A percentile compares a stretch with the other conserved stretches of the same genome.
These are phyloP conservation scores for Plasmopara viticola DNA, from an alignment of 352 stramenopile genomes.

Conservation along the genomic window DNA sequence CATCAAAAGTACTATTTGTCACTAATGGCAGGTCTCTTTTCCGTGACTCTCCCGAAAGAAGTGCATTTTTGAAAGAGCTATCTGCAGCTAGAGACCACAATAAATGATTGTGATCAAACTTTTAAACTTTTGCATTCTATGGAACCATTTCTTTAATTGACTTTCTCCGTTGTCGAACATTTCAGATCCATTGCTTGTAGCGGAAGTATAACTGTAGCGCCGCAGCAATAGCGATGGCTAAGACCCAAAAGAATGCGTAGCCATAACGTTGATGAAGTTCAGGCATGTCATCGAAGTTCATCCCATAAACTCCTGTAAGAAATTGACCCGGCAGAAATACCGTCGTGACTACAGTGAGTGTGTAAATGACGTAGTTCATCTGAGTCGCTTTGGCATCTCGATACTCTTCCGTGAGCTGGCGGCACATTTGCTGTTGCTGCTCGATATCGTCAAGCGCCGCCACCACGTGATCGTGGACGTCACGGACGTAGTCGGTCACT, in stretches of 20 bases:
- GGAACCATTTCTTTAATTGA: no score
- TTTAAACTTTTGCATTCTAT: no score
- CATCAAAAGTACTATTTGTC: slow-evolving; percentile 4
- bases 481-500: slow-evolving; percentile 77
- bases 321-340: slow-evolving; percentile 86
- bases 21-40: slow-evolving; percentile 41
- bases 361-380: slow-evolving; percentile 89
- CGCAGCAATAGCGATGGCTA: slow-evolving; percentile 60
- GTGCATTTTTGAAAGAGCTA: slow-evolving; percentile 36
- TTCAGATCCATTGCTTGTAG: slow-evolving; percentile 81
- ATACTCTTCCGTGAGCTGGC: slow-evolving; percentile 73
- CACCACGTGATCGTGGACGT: slow-evolving; percentile 79
- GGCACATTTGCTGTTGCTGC: slow-evolving; percentile 74
- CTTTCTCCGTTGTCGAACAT: no score
- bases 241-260: slow-evolving; percentile 79
- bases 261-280: slow-evolving; percentile 78
- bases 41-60: slow-evolving; percentile 51
- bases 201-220: slow-evolving; percentile 75
- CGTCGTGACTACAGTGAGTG: slow-evolving; percentile 85
- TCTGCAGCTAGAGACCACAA: slow-evolving; percentile 8
- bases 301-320: slow-evolving; percentile 84
- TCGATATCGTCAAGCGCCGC: slow-evolving; percentile 80
- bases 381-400: slow-evolving; percentile 77
- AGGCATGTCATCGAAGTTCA: slow-evolving; percentile 89
- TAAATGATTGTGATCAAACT: neutral